Conservation (phyloP, 148 eudicot species). For the Bassia scoparia region DNA sequence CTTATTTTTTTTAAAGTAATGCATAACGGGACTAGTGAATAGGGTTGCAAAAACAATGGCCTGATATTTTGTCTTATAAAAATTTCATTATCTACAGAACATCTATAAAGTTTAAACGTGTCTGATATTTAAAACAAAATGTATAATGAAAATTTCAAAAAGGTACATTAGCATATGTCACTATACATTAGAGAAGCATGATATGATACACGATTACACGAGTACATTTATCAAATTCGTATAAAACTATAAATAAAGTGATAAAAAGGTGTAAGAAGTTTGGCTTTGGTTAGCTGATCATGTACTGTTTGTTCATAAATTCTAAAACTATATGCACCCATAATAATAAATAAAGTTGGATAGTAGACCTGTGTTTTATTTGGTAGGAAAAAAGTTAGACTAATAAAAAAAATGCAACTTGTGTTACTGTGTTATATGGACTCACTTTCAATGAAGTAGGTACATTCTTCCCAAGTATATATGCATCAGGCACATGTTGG, state of each 20-base stretch:
- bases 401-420: not conserved
- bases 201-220: no score
- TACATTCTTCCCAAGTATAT: not conserved
- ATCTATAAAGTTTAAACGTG: no score
- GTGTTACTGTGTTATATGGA: not conserved
- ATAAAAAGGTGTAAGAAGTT: not conserved
- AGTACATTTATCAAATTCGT: not conserved
- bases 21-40: no score
- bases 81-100: no score
- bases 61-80: no score
- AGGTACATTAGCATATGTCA: not conserved
- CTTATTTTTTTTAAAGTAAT: no score
- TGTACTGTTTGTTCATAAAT: not conserved
- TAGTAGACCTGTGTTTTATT: not conserved
- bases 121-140: not conserved
- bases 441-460: slow-evolving; percentile 19
- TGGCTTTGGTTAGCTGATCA: not conserved
- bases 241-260: not conserved
- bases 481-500: slow-evolving; percentile 6
- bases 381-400: not conserved
- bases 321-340: no score
- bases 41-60: no score
- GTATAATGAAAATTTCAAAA: not conserved
- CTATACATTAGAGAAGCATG: not conserved
- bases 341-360: no score